A percentile compares a stretch with the other conserved stretches of the same genome.
phyloP scores from a whole-genome alignment of 768 basidiomycete genomes.

The Wakefieldia striispora region DNA sequence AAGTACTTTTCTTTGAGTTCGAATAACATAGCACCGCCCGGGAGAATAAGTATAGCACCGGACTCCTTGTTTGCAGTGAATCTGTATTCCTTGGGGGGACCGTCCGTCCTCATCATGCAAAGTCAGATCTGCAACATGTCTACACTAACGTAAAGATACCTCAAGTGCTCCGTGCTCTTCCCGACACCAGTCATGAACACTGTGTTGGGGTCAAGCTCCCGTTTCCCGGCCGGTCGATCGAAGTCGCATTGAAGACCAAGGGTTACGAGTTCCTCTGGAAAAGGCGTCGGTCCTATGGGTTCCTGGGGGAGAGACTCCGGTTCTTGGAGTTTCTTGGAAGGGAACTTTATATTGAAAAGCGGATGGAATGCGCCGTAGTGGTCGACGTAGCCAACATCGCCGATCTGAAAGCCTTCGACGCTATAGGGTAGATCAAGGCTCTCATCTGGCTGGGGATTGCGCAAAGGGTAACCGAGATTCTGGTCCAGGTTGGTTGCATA shows the following conservation, averaged over 20 bases:
- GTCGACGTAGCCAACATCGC: conserved; percentile 31
- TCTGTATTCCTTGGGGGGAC: not conserved
- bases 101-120: not conserved
- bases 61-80: conserved; percentile 3
- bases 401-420: too few species aligned
- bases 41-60: conserved; percentile 30
- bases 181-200: too few species aligned
- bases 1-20: conserved; percentile 14
- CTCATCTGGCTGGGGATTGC: conserved; percentile 25
- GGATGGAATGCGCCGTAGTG: conserved; percentile 27
- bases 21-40: conserved; percentile 22
- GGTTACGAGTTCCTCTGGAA: too few species aligned
- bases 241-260: too few species aligned
- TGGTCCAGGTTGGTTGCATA: conserved; percentile 12
- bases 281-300: too few species aligned
- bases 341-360: conserved; percentile 30
- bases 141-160: too few species aligned
- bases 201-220: too few species aligned
- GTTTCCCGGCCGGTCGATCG: not conserved
- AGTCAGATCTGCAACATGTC: too few species aligned
- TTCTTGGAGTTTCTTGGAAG: too few species aligned
- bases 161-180: too few species aligned
- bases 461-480: conserved; percentile 30
- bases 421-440: conserved; percentile 21
- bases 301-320: too few species aligned